Evolutionary conservation across 2,329 filamentous ascomycete genomes (phyloP).

Genomic region (Aspergillus proliferans): DNA sequence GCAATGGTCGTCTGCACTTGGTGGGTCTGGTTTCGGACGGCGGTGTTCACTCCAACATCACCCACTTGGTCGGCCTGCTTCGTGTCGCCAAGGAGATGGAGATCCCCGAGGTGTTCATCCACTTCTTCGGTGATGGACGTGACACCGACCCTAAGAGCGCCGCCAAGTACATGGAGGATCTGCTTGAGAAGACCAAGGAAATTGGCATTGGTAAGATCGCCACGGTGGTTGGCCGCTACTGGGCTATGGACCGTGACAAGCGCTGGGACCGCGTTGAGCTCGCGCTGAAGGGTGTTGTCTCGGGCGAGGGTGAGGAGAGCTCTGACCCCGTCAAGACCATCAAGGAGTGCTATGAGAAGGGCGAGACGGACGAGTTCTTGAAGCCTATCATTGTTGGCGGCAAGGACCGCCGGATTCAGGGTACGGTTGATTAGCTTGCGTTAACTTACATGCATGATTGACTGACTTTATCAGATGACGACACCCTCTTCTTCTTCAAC

Average conservation of each 20-base stretch:
- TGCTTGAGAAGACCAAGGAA: constrained; percentile 74
- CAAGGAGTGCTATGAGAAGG: constrained; percentile 78
- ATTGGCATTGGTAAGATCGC: constrained; percentile 81
- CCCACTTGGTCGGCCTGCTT: constrained; percentile 81
- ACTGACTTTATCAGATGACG: constrained; percentile 57
- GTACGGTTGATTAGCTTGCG: constrained; percentile 36
- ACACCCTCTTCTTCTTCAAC: constrained; percentile 99
- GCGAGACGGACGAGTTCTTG: constrained; percentile 93
- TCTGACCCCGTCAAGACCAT: constrained; percentile 80
- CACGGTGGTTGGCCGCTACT: constrained; percentile 93
- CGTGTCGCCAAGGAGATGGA: constrained; percentile 82
- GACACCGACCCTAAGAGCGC: constrained; percentile 97
- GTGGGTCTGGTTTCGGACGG: constrained; percentile 90
- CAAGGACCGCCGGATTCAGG: constrained; percentile 76
- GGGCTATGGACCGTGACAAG: constrained; percentile 99
- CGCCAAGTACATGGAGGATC: constrained; percentile 77
- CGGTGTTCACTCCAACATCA: constrained; percentile 94
- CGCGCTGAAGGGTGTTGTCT: constrained; percentile 77
- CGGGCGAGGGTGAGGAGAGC: constrained; percentile 80
- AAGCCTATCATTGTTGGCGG: constrained; percentile 95
- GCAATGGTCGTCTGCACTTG: constrained; percentile 87
- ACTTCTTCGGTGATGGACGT: constrained; percentile 97
- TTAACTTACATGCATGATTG: neutral
- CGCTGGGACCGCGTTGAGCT: constrained; percentile 93
- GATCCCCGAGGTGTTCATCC: constrained; percentile 89